Conservation (phyloP, 1,284 basidiomycete genomes). For the Polyporus tsugae region DNA sequence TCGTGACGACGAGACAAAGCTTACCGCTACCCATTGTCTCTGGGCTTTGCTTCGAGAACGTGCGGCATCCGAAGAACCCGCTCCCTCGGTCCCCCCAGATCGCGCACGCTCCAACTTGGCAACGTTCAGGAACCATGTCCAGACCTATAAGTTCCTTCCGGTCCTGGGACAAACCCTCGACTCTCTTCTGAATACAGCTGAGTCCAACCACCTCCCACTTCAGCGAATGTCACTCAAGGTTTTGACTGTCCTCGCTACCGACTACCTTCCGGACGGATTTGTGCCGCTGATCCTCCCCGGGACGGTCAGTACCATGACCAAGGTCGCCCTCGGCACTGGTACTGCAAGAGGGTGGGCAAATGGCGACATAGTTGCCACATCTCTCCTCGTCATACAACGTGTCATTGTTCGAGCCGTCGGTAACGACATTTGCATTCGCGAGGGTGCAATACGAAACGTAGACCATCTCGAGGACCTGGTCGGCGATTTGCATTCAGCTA, state of each 20-base stretch:
- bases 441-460: slow-evolving; percentile 63
- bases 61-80: slow-evolving; percentile 47
- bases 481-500: background rate
- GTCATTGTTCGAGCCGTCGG: slow-evolving; percentile 65
- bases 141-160: slow-evolving; percentile 66
- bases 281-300: slow-evolving; percentile 84
- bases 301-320: slow-evolving; percentile 77
- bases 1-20: slow-evolving; percentile 81
- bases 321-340: slow-evolving; percentile 62
- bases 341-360: slow-evolving; percentile 67
- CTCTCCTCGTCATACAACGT: slow-evolving; percentile 64
- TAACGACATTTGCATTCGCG: slow-evolving; percentile 69
- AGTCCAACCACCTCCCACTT: slow-evolving; percentile 64
- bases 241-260: slow-evolving; percentile 59
- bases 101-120: slow-evolving; percentile 45
- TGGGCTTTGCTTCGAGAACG: slow-evolving; percentile 63
- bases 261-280: slow-evolving; percentile 71
- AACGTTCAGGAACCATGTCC: slow-evolving; percentile 56
- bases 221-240: slow-evolving; percentile 73
- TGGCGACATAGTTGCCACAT: slow-evolving; percentile 67
- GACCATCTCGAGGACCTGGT: slow-evolving; percentile 67
- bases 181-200: slow-evolving; percentile 64
- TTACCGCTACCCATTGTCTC: slow-evolving; percentile 67
- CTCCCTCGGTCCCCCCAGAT: slow-evolving; percentile 31
- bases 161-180: slow-evolving; percentile 87